Percentiles rank a stretch among this genome's conserved stretches.
Evolutionary conservation across 331 rosid species (phyloP).

Genomic region (Spiraea crenata): DNA sequence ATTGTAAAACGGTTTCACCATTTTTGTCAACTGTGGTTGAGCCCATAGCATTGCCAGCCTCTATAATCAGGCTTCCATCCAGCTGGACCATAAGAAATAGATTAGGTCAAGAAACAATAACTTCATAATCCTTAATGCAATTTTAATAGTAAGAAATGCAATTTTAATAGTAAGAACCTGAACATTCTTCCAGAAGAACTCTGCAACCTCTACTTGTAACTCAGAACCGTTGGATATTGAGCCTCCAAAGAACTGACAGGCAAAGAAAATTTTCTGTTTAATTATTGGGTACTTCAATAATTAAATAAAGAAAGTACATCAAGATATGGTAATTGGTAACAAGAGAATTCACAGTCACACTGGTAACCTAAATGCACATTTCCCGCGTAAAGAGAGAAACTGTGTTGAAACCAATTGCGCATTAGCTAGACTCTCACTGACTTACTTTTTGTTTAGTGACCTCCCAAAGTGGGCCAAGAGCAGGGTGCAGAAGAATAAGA

Average conservation of each 20-base stretch:
- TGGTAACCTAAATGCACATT: neutral
- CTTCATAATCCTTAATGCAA: slow-evolving; percentile 7
- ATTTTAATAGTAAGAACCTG: slow-evolving; percentile 53
- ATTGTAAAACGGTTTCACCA: slow-evolving; percentile 63
- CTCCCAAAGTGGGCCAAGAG: slow-evolving; percentile 99
- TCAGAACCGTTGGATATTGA: slow-evolving; percentile 83
- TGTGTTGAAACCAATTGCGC: slow-evolving; percentile 7
- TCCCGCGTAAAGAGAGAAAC: neutral
- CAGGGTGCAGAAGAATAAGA: slow-evolving; percentile 90
- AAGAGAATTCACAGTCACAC: neutral
- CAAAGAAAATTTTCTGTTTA: slow-evolving; percentile 15
- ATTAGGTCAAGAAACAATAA: slow-evolving; percentile 28
- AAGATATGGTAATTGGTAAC: slow-evolving; percentile 5
- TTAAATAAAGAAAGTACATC: slow-evolving; percentile 1
- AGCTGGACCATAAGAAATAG: slow-evolving; percentile 55
- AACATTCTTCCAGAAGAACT: slow-evolving; percentile 88
- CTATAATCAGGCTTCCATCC: slow-evolving; percentile 71
- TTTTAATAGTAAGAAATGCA: slow-evolving; percentile 31
- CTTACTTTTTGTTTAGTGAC: slow-evolving; percentile 83
- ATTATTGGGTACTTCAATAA: slow-evolving; percentile 1
- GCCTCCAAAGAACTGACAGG: slow-evolving; percentile 77
- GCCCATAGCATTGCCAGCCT: slow-evolving; percentile 69
- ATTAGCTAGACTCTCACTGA: slow-evolving; percentile 4
- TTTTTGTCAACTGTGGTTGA: slow-evolving; percentile 51
- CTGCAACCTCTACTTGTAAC: slow-evolving; percentile 88